Evolutionary conservation across 2,329 filamentous ascomycete genomes (phyloP).

Genomic region (Colletotrichum aenigma): DNA sequence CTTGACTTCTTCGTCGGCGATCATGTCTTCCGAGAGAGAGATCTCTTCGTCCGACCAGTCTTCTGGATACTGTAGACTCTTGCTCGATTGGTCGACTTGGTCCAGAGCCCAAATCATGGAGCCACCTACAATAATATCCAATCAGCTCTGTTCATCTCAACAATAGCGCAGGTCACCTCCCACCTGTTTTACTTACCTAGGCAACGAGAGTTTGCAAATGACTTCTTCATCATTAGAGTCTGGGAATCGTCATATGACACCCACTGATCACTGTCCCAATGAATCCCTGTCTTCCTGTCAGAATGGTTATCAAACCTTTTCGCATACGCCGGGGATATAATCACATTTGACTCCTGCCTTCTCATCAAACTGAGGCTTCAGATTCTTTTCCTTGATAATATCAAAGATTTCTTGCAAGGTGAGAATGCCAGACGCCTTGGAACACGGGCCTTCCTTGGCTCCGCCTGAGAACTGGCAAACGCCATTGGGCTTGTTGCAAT

Average conservation of each 20-base stretch:
- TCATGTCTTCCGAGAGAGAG: not conserved
- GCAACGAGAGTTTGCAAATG: constrained; percentile 3
- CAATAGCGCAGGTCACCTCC: not conserved
- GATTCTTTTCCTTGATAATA: constrained; percentile 17
- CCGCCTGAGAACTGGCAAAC: constrained; percentile 22
- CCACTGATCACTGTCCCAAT: constrained; percentile 24
- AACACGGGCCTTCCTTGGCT: constrained; percentile 19
- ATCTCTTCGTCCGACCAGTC: constrained; percentile 8
- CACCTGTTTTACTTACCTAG: not conserved
- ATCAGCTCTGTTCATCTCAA: not conserved
- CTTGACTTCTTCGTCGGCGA: constrained; percentile 8
- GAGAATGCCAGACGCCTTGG: constrained; percentile 22
- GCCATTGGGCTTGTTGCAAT: constrained; percentile 20
- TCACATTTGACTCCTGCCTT: constrained; percentile 20
- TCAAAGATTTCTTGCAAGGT: constrained; percentile 27
- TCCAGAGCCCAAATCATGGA: constrained; percentile 13
- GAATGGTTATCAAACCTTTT: not conserved
- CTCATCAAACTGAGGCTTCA: constrained; percentile 17
- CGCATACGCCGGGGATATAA: not conserved
- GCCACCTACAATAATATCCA: not conserved
- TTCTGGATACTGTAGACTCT: not conserved
- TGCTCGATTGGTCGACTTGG: constrained; percentile 16
- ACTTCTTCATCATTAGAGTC: not conserved
- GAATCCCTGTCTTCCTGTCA: not conserved
- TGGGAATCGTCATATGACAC: constrained; percentile 33